Evolutionary conservation across 2,329 filamentous ascomycete genomes (phyloP), one percentile per base, ranked within the genome.

Genomic region (Delphinella strobiligena): DNA sequence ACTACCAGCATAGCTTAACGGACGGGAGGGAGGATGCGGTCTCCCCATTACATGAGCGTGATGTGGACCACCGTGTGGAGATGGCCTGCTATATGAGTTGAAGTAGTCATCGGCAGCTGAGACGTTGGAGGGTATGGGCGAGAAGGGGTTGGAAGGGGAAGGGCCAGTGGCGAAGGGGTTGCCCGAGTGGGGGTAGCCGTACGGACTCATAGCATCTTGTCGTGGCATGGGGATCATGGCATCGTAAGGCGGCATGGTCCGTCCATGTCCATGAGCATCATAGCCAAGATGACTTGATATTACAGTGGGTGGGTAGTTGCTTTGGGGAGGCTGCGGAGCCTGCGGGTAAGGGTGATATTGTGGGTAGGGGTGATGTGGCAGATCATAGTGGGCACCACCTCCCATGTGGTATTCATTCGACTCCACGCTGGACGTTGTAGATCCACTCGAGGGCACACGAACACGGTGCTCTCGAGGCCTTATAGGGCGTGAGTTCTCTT

Each of bases 341-440:
- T 32, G 19, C 18, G 31, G 27, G 19, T 49, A 48, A 5, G 50
- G 45, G 18, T 48, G 42, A 22, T 34, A 40, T 33, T 52, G 56
- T 3, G 45, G 49, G 27, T 51, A 48, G 5, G 42, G 38, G 27
- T 53, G 51, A 30, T 42, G 36, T 7, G 41, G 39, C n/a, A 45
- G 50, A 31, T 52, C 49, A 37, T 54, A 50, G 42, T 58, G 58
- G 41, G 59, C 56, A 22, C 56, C 54, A 24, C 10, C 50, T 54
- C 49, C 44, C 55, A 42, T 44, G 50, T 46, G 56, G 15, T 27
- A 24, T 18, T 36, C 16, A 14, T 58, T 55, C 34, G 52, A 57
- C 36, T 63, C 64, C 56, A 66, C 54, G 45, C 62, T 60, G 41
- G 61, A 55, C 17, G 52, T n/a, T n/a, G n/a, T n/a, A n/a, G n/a